Evolutionary conservation across 148 eudicot species (phyloP).

Genomic region (Nyssa sinensis): DNA sequence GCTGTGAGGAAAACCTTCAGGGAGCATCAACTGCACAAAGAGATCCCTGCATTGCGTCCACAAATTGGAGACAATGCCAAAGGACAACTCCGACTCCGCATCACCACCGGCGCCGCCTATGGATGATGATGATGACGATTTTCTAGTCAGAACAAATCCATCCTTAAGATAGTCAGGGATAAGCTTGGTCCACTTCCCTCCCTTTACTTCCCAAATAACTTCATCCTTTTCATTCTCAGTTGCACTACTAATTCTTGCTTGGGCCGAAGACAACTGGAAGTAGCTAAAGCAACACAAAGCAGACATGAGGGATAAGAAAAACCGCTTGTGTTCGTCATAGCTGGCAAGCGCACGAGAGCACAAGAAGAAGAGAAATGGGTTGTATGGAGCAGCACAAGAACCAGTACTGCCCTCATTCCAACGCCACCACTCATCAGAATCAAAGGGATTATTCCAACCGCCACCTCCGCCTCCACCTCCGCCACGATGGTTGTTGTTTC

Average conservation of each 20-base stretch:
- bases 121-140: constrained; percentile 21
- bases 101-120: constrained; percentile 16
- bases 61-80: constrained; percentile 28
- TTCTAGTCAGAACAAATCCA: constrained; percentile 42
- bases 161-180: constrained; percentile 58
- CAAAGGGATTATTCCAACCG: constrained; percentile 19
- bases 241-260: constrained; percentile 31
- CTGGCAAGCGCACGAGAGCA: not conserved
- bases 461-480: constrained; percentile 33
- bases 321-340: not conserved
- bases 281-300: constrained; percentile 29
- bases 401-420: constrained; percentile 1
- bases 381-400: not conserved
- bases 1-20: constrained; percentile 89
- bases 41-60: constrained; percentile 64
- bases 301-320: constrained; percentile 34
- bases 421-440: constrained; percentile 33
- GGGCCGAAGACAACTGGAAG: constrained; percentile 37
- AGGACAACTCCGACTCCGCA: too few relatives aligned
- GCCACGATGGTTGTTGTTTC: constrained; percentile 10
- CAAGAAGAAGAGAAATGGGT: constrained; percentile 17
- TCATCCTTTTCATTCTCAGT: constrained; percentile 25
- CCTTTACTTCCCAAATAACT: constrained; percentile 65
- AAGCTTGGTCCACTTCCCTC: constrained; percentile 61
- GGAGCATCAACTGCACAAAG: constrained; percentile 62